phyloP scores from a whole-genome alignment of 1,284 basidiomycete genomes.

The Volvariella volvacea region DNA sequence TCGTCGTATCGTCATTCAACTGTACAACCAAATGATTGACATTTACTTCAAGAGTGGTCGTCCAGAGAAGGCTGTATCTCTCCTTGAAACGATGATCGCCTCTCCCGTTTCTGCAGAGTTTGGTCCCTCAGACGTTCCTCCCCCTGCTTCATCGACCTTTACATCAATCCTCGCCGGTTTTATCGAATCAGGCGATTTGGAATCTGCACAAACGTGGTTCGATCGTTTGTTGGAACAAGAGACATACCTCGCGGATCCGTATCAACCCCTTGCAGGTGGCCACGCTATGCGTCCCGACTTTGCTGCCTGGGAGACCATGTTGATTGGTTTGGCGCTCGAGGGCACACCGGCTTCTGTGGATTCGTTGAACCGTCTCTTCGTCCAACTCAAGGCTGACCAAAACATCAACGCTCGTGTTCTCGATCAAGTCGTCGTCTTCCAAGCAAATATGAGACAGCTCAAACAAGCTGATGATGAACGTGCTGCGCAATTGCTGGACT shows the following conservation, averaged over 20 bases:
- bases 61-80: constrained; percentile 54
- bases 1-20: constrained; percentile 31
- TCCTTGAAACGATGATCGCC: constrained; percentile 74
- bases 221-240: constrained; percentile 49
- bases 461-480: background rate
- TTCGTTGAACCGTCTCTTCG: constrained; percentile 51
- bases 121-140: constrained; percentile 38
- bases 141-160: constrained; percentile 58
- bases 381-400: constrained; percentile 28
- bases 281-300: constrained; percentile 44
- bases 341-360: constrained; percentile 32
- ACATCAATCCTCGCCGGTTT: constrained; percentile 65
- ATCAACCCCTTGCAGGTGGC: constrained; percentile 27
- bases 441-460: constrained; percentile 32
- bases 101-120: constrained; percentile 32
- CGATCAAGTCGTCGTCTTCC: constrained; percentile 27
- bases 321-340: constrained; percentile 40
- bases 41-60: constrained; percentile 67
- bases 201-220: constrained; percentile 68
- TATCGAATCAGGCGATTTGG: constrained; percentile 51
- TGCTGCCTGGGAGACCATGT: constrained; percentile 44
- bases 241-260: constrained; percentile 25
- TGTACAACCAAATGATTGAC: constrained; percentile 75
- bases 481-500: background rate
- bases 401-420: constrained; percentile 24